Base-by-base conservation (phyloP, 2,329 filamentous ascomycete genomes). In the Ceratocystis harringtonii region DNA sequence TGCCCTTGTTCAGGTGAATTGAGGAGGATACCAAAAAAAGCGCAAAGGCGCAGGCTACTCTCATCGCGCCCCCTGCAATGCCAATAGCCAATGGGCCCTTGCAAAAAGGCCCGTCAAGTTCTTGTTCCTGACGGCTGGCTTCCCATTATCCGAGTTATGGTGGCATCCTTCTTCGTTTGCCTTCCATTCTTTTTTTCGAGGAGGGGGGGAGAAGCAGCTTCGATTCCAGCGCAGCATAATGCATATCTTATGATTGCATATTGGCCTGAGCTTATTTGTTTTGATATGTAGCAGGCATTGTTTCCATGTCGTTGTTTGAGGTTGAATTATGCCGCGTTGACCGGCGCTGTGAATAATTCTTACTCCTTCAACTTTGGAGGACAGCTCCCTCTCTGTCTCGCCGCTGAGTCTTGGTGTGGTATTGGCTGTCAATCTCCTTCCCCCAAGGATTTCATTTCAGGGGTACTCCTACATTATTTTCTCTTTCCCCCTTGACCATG, bases 91-190 rank as follows among this genome's bases (percentile, higher is more conserved):
- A 52, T 58, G 55, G 36, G 55, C 55, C 55, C 55, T 12, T 58
- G 55, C 55, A 36, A 36, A 58, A 58, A 58, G 55, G 55, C 55
- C 28, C 55, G 55, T 58, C 55, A 58, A 58, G 55, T 36, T 58
- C 55, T 36, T 58, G 55, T 58, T 58, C 55, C 55, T 58, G 55
- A 36, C 55, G 55, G 55, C 28, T 58, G 55, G 55, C 55, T 58
- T 32, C 55, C 25, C 25, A 58, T 36, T 58, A 58, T 58, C 55
- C 55, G 28, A 58, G 55, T 36, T 58, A 10, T 58, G 28, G 32
- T 58, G 28, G 50, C 50, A 55, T 55, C 30, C 57, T 36, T 58
- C 30, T 32, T 58, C 12, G 15, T 58, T 25, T 28, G 8, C 19
- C 5, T 25, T 50, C 36, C 43, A 22, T 52, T 52, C 43, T 57